Conservation (phyloP, 1,284 basidiomycete genomes). For the Melampsora americana region DNA sequence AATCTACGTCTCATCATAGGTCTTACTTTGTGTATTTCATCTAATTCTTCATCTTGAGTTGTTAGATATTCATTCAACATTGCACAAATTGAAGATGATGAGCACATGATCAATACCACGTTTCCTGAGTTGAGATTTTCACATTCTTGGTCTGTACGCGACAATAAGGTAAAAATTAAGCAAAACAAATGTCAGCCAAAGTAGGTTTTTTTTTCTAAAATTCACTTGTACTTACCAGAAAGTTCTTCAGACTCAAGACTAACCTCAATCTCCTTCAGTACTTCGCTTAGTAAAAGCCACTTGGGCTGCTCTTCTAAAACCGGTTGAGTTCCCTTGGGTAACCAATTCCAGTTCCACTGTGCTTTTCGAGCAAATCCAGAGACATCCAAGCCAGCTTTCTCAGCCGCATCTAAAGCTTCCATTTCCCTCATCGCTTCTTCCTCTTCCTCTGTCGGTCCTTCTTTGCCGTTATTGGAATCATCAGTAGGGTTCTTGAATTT, state of each 20-base stretch:
- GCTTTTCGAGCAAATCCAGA: background rate
- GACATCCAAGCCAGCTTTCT: constrained; percentile 32
- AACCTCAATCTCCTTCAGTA: constrained; percentile 86
- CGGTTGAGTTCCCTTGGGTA: constrained; percentile 76
- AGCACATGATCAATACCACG: constrained; percentile 77
- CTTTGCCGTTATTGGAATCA: background rate
- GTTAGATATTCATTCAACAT: constrained; percentile 75
- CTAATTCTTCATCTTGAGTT: constrained; percentile 20
- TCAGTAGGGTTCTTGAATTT: constrained; percentile 47
- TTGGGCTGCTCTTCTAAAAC: constrained; percentile 92
- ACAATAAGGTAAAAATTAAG: too few relatives aligned
- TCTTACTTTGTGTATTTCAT: constrained; percentile 18
- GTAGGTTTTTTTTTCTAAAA: background rate
- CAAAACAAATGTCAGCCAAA: background rate
- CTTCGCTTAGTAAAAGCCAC: constrained; percentile 79
- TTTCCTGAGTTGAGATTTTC: constrained; percentile 56
- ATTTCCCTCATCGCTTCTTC: constrained; percentile 39
- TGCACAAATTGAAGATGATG: constrained; percentile 70
- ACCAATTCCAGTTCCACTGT: constrained; percentile 57
- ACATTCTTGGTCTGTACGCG: background rate
- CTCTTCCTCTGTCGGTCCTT: constrained; percentile 44
- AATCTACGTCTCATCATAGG: constrained; percentile 74
- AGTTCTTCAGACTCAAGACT: constrained; percentile 61
- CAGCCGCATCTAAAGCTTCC: constrained; percentile 25
- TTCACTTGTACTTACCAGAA: constrained; percentile 32